Base-by-base conservation (phyloP, 2,329 filamentous ascomycete species). In the Penicillium sclerotiorum region DNA sequence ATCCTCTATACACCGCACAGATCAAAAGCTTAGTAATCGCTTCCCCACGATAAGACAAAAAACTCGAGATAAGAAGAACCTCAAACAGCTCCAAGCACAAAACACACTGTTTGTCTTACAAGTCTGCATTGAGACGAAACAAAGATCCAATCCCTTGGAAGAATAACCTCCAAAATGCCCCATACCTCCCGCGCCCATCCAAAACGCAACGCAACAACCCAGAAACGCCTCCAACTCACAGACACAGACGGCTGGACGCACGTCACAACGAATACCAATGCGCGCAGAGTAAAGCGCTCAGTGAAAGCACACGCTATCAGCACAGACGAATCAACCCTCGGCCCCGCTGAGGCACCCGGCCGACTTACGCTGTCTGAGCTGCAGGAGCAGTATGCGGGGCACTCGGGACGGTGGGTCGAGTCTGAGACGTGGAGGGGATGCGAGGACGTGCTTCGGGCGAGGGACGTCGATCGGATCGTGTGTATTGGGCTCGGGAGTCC, bases 201-300 rank as follows among this genome's bases (percentile, higher is more conserved):
- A 55, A n/a, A n/a, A n/a, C 17, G 20, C 47, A 48, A 45, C 32
- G 50, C 18, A 49, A 22, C n/a, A 40, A 27, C 48, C 8, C 53
- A 62, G 38, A 73, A 72, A 56, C 69, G 69, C 30, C 57, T 68
- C 36, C 54, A 71, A 62, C 54, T 74, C 45, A 69, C 66, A 44
- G 72, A 72, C 56, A 49, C 63, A 18, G 62, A 72, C 40, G 73
- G 73, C 62, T 76, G 73, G 73, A 75, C 73, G 20, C 73, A 75
- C 55, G 64, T 76, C 52, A 68, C 69, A 17, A 72, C 61, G 27
- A 59, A 47, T 49, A 54, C 49, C 45, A 64, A 63, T 42, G 64
- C 61, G 35, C 61, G 62, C 40, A 65, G 65, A 27, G 56, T 56
- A 28, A 38, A 59, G 23, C 60, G 56, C n/a, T n/a, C 49, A 50